A percentile compares a stretch with the other conserved stretches of the same genome.
Evolutionary conservation across 2,329 filamentous ascomycete genomes (phyloP).

Genomic region (Microdochium trichocladiopsis): DNA sequence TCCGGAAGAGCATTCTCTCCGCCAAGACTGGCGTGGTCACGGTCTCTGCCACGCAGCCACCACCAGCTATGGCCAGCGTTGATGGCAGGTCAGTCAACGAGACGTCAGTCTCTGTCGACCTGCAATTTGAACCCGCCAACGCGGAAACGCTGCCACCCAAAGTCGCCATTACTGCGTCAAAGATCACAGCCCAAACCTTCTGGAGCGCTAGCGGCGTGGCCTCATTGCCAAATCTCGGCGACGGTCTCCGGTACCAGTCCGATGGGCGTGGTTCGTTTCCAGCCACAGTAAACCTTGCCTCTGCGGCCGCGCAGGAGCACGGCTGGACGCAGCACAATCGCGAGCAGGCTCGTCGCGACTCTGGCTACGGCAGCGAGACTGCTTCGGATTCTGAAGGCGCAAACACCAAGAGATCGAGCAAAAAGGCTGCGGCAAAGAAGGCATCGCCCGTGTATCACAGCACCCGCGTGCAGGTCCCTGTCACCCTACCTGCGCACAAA

Average conservation of each 20-base stretch:
- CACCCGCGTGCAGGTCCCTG: conserved; percentile 36
- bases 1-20: conserved; percentile 46
- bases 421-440: conserved; percentile 2
- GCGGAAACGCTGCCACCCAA: conserved; percentile 36
- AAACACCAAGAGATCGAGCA: conserved; percentile 8
- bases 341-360: conserved; percentile 35
- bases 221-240: conserved; percentile 42
- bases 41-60: conserved; percentile 35
- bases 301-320: conserved; percentile 23
- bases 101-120: conserved; percentile 34
- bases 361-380: conserved; percentile 42
- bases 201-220: conserved; percentile 39
- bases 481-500: conserved; percentile 36
- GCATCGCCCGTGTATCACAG: conserved; percentile 29
- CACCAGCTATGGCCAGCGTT: conserved; percentile 40
- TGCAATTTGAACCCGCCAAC: conserved; percentile 39
- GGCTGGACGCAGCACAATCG: conserved; percentile 33
- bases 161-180: conserved; percentile 39
- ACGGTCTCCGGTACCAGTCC: conserved; percentile 17
- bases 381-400: conserved; percentile 25
- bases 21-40: conserved; percentile 43
- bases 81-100: conserved; percentile 36
- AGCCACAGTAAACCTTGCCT: conserved; percentile 32
- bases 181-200: conserved; percentile 45
- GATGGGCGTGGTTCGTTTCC: conserved; percentile 39